Evolutionary conservation across 148 eudicot genomes (phyloP), one percentile per base, ranked within the genome.

Genomic region (Silene conica): DNA sequence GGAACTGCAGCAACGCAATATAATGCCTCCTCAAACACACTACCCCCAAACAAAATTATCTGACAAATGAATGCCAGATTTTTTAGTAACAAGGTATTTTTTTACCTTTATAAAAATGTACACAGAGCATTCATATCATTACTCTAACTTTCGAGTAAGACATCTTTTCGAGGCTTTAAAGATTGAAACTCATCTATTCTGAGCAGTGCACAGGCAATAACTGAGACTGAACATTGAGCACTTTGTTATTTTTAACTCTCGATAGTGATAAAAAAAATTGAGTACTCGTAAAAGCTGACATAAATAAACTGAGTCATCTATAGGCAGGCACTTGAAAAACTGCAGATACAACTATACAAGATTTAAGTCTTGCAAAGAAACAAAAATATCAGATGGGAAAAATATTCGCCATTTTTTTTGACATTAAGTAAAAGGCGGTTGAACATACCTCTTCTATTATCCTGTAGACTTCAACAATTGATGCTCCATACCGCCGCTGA

Each of bases 391-490:
- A 38, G 12, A 18, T 26, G 10, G 60, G 20, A 6, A 16, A 10
- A 50, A 23, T 7, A 23, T 15, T 15, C 26, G 59, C 56, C 8
- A 31, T 22, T 18, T 75, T 75, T 52, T 66, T 57, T 15, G 16
- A 78, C 55, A 73, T 48, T 16, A 76, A 55, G 46, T n/a, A 63
- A 54, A 63, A 18, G 45, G 66, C 34, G 74, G 56, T 38, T 26
- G 77, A 28, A 22, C 73, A 55, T 81, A 96, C 99, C 99, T 96
- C 99, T 83, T 96, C 99, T 25, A 96, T 89, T 77, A 96, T 96
- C 78, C 99, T 87, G 86, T 86, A 96, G 63, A 96, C 99, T 83
- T 96, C 99, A 76, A 96, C 97, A 78, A 96, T 86, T 79, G 99
- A 96, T 78, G 92, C 91, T 78, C 97, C 99, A 81, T 96, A 91